Evolutionary conservation across 2,329 filamentous ascomycete species (phyloP).

Genomic region (Aspergillus carbonarius): DNA sequence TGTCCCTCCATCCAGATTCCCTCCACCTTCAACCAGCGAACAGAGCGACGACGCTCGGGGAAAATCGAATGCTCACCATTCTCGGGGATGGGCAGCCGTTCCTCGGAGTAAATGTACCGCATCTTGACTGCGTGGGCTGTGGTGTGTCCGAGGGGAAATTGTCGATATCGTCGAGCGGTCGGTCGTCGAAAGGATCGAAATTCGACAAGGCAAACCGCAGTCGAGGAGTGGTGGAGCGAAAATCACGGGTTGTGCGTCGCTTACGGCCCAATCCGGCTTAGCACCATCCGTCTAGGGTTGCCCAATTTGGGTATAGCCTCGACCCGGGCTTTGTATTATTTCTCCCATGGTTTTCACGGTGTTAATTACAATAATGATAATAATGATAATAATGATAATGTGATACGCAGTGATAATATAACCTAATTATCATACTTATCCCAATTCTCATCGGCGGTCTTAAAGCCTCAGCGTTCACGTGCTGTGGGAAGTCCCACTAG

Average conservation of each 20-base stretch:
- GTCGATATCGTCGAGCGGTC: conserved; percentile 40
- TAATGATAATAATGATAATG: not conserved
- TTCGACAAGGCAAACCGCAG: conserved; percentile 30
- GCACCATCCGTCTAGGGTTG: conserved; percentile 35
- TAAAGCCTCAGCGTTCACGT: not conserved
- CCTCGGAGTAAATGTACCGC: conserved; percentile 99
- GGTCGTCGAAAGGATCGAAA: conserved; percentile 41
- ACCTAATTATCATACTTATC: not conserved
- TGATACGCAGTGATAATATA: too few species aligned
- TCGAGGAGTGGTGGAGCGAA: conserved; percentile 40
- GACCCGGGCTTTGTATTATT: not conserved
- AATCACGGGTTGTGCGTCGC: conserved; percentile 48
- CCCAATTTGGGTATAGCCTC: conserved; percentile 1
- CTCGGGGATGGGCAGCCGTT: conserved; percentile 92
- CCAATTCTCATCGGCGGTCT: not conserved
- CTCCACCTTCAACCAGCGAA: conserved; percentile 17
- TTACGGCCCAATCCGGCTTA: conserved; percentile 41
- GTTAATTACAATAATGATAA: not conserved
- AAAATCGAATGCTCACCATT: conserved; percentile 70
- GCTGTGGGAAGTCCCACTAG: too few species aligned
- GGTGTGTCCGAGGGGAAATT: conserved; percentile 42
- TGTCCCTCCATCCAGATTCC: conserved; percentile 4
- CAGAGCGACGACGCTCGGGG: conserved; percentile 28
- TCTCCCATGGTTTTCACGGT: not conserved
- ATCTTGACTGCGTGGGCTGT: conserved; percentile 67